These are phyloP conservation scores for Salvia sclarea DNA, from an alignment of 305 asterid species.

Conservation along the genomic window DNA sequence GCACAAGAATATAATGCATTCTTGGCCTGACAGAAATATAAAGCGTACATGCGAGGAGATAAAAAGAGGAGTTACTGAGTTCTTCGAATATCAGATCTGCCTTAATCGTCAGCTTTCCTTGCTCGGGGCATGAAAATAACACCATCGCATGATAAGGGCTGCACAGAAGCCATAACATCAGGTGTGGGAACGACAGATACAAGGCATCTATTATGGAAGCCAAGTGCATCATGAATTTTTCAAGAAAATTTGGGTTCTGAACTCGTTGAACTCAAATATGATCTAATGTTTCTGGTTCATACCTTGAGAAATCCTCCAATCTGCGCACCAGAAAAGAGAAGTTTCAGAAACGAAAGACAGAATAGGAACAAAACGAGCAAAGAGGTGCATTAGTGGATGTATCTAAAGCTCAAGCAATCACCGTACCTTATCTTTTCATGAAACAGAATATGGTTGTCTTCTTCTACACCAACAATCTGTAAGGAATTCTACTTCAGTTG, in stretches of 20 bases:
- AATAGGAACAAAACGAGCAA: slow-evolving; percentile 18
- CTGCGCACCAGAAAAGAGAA: slow-evolving; percentile 53
- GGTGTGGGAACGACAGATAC: slow-evolving; percentile 4
- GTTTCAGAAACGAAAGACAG: slow-evolving; percentile 21
- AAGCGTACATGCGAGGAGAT: slow-evolving; percentile 14
- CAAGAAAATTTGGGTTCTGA: slow-evolving; percentile 6
- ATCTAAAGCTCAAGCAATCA: slow-evolving; percentile 28
- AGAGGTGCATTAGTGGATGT: slow-evolving; percentile 23
- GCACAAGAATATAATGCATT: slow-evolving; percentile 36
- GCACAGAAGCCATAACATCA: slow-evolving; percentile 39
- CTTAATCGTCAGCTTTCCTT: slow-evolving; percentile 76
- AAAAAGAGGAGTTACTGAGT: slow-evolving; percentile 51
- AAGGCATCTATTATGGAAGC: slow-evolving; percentile 27
- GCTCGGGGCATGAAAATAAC: slow-evolving; percentile 56
- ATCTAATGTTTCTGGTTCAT: slow-evolving; percentile 34
- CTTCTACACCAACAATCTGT: slow-evolving; percentile 81
- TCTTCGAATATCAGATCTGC: slow-evolving; percentile 88
- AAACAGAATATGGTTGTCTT: slow-evolving; percentile 69
- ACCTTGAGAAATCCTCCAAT: slow-evolving; percentile 92
- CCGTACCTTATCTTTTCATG: slow-evolving; percentile 85
- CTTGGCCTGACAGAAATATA: slow-evolving; percentile 13
- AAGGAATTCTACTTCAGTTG: slow-evolving; percentile 32
- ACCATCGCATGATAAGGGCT: slow-evolving; percentile 84
- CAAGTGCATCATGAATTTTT: slow-evolving; percentile 26
- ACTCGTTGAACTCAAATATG: slow-evolving; percentile 16